A percentile compares a stretch with the other conserved stretches of the same genome.
These are phyloP conservation scores for Quercus robur DNA, from an alignment of 306 rosid genomes.

Conservation along the genomic window DNA sequence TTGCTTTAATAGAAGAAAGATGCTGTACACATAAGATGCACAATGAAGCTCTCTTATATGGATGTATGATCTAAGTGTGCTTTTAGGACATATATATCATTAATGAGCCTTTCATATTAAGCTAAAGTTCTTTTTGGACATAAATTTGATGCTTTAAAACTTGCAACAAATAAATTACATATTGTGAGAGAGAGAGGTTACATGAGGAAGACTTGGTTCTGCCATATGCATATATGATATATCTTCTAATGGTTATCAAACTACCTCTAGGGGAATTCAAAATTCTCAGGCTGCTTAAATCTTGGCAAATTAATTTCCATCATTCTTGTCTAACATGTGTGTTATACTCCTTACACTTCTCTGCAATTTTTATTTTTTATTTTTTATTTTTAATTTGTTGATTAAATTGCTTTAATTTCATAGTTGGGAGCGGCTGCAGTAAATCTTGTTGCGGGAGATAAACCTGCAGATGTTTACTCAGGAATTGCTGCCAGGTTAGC, in stretches of 20 bases:
- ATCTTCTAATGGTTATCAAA: background rate
- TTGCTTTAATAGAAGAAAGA: background rate
- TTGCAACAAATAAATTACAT: background rate
- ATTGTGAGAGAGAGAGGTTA: background rate
- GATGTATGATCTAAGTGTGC: background rate
- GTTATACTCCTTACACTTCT: background rate
- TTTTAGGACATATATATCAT: background rate
- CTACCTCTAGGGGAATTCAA: background rate
- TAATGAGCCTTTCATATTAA: background rate
- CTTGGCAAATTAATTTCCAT: background rate
- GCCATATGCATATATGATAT: background rate
- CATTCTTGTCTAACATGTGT: background rate
- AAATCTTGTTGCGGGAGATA: slow-evolving; percentile 83
- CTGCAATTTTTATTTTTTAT: background rate
- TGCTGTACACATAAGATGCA: background rate
- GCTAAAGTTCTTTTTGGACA: background rate
- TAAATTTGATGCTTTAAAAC: background rate
- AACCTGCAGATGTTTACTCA: slow-evolving; percentile 96
- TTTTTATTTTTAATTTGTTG: background rate
- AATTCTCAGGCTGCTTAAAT: background rate
- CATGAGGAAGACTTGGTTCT: background rate
- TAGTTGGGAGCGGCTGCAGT: slow-evolving; percentile 97
- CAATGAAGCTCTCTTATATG: background rate
- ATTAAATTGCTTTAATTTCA: slow-evolving; percentile 21
- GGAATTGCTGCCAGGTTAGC: slow-evolving; percentile 88